Evolutionary conservation across 495 filamentous ascomycete species (phyloP), one percentile per base, ranked within the genome.

Genomic region (Letharia lupina): DNA sequence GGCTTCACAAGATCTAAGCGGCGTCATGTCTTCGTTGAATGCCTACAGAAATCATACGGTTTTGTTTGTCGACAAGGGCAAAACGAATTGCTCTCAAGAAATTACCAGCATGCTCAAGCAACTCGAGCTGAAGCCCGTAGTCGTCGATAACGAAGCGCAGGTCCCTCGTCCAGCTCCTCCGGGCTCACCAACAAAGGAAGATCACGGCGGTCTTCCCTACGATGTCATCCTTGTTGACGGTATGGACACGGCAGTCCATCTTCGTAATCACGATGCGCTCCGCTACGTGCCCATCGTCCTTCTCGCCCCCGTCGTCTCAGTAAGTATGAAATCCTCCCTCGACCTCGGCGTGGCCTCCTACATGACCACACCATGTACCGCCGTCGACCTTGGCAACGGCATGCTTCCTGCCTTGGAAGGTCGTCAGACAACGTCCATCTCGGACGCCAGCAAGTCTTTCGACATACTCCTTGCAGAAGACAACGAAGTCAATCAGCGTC

Each of bases 361-460:
- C 76, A 98, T 99, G 94, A 99, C 94, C 18, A 97, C 92, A 18
- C 94, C 94, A 44, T 99, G 94, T 76, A 82, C 93, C 68, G 85
- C 92, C 5, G 96, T 98, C 61, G 94, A 99, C 76, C 83, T 99
- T 63, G 95, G 93, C 50, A 99, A 99, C 73, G 92, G 93, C 67
- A 94, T 99, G 87, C 89, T 99, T 50, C 94, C 94, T n/a, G 94
- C 94, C 8, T 78, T 99, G 59, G 94, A 99, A 77, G 94, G 94
- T 68, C 83, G 94, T 42, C 94, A 94, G 23, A 93, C 92, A 16
- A 93, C 92, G 2, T 93, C 91, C 16, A 84, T 94, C 42, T 91
- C 92, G 1, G 93, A 97, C 73, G 93, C 96, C 71, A 96, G 92
- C 11, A 90, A 90, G 70, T 96, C 93, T 1, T 98, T 99, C 75